Evolutionary conservation across 1,284 basidiomycete genomes (phyloP).

Genomic region (Phlebopus sp.): DNA sequence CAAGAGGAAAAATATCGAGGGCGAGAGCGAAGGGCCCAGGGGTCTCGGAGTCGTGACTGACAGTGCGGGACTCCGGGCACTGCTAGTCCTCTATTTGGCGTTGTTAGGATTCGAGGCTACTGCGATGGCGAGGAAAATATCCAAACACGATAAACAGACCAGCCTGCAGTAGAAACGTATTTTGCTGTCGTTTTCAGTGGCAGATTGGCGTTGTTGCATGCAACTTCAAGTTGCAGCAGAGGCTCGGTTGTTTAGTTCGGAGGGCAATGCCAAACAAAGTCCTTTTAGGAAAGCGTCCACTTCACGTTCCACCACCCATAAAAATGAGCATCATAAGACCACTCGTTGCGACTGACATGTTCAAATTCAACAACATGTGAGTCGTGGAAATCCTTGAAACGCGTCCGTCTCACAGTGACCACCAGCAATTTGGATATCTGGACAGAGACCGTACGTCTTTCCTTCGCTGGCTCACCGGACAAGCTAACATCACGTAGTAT

Average conservation of each 20-base stretch:
- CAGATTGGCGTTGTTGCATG: too few species aligned
- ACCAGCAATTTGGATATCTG: slow-evolving; percentile 82
- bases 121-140: too few species aligned
- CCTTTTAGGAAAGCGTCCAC: neutral
- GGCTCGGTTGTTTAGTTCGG: neutral
- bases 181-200: too few species aligned
- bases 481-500: slow-evolving; percentile 49
- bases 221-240: too few species aligned
- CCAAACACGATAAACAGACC: too few species aligned
- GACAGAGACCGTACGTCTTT: slow-evolving; percentile 79
- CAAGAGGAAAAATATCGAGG: slow-evolving; percentile 25
- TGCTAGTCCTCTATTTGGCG: slow-evolving; percentile 19
- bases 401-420: slow-evolving; percentile 3
- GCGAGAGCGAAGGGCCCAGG: slow-evolving; percentile 26
- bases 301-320: neutral
- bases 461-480: slow-evolving; percentile 5
- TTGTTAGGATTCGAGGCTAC: slow-evolving; percentile 30
- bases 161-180: too few species aligned
- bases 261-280: neutral
- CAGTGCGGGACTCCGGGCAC: slow-evolving; percentile 28
- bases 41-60: slow-evolving; percentile 18
- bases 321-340: slow-evolving; percentile 79
- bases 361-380: slow-evolving; percentile 88
- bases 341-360: slow-evolving; percentile 83
- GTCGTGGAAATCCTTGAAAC: slow-evolving; percentile 16